These are phyloP conservation scores for Pichia sp. DNA, from an alignment of 1,139 yeast species.

Conservation along the genomic window DNA sequence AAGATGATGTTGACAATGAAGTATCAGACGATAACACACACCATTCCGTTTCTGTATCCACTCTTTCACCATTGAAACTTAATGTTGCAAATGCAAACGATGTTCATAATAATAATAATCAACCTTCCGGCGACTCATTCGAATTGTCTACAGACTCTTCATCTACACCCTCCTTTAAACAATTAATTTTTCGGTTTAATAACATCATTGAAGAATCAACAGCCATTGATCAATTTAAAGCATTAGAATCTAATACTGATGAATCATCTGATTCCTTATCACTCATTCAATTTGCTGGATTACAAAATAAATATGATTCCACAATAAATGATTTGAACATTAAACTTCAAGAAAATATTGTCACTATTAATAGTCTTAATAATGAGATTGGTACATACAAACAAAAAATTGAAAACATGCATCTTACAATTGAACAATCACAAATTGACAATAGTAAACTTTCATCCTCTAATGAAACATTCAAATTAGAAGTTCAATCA, in stretches of 20 bases:
- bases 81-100: neutral
- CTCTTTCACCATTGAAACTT: neutral
- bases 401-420: conserved; percentile 10
- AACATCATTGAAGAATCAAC: conserved; percentile 1
- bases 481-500: conserved; percentile 2
- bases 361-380: conserved; percentile 7
- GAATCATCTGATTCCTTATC: neutral
- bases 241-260: neutral
- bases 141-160: too few relatives aligned
- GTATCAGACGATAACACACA: too few relatives aligned
- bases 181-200: conserved; percentile 1
- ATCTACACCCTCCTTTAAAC: neutral
- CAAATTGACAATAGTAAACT: neutral
- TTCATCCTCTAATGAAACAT: neutral
- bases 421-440: conserved; percentile 9
- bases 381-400: conserved; percentile 7
- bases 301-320: conserved; percentile 11
- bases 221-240: neutral
- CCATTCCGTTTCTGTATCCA: neutral
- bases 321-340: conserved; percentile 2
- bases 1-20: too few relatives aligned
- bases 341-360: neutral
- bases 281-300: conserved; percentile 1
- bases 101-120: neutral
- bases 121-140: neutral